These are phyloP conservation scores for Xylaria acuta DNA, from an alignment of 495 filamentous ascomycete genomes.

Conservation along the genomic window DNA sequence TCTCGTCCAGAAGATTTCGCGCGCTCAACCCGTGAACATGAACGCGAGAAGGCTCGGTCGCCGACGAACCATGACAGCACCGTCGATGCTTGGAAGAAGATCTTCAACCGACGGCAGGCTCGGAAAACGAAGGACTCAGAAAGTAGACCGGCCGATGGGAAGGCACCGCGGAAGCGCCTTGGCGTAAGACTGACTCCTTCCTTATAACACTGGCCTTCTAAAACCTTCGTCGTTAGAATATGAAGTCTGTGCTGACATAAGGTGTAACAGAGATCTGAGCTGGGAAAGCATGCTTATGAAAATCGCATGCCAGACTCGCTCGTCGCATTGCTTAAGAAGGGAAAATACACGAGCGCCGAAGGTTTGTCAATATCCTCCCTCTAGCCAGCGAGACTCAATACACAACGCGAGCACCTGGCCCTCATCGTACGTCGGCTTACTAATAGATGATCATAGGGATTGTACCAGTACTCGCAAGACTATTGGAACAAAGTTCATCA, in stretches of 20 bases:
- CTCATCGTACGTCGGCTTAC: conserved; percentile 29
- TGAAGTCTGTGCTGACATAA: conserved; percentile 9
- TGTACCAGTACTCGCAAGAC: conserved; percentile 72
- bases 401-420: not conserved
- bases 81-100: conserved; percentile 24
- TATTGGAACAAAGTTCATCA: conserved; percentile 70
- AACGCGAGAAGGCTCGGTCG: conserved; percentile 2
- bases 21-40: not conserved
- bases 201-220: not conserved
- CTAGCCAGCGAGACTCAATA: conserved; percentile 45
- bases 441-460: conserved; percentile 56
- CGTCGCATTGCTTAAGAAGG: conserved; percentile 67
- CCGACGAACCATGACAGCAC: not conserved
- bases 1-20: conserved; percentile 30
- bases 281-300: conserved; percentile 88
- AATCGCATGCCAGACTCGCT: conserved; percentile 88
- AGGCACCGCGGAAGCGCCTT: conserved; percentile 39
- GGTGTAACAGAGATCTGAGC: conserved; percentile 58
- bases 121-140: conserved; percentile 22
- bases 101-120: conserved; percentile 5
- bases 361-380: conserved; percentile 61
- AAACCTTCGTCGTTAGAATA: not conserved
- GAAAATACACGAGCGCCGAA: conserved; percentile 62
- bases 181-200: conserved; percentile 4
- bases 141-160: conserved; percentile 26